phyloP scores from a whole-genome alignment of 345 rosid species.

The Eutrema japonicum region DNA sequence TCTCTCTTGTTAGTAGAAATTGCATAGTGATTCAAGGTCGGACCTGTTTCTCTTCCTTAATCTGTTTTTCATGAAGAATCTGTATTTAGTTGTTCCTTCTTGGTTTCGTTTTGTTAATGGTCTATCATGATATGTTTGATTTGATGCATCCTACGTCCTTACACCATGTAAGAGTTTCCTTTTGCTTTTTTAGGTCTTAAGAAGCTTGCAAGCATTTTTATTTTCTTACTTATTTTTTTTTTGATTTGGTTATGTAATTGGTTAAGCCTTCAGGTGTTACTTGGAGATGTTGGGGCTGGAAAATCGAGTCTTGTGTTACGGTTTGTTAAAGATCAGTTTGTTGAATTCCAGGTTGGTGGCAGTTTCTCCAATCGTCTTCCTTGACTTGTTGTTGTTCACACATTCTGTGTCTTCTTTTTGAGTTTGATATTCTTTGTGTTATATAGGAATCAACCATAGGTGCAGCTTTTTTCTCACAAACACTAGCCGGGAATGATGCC shows the following conservation, averaged over 20 bases:
- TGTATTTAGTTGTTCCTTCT: not conserved
- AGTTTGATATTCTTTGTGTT: constrained; percentile 24
- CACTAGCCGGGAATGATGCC: constrained; percentile 89
- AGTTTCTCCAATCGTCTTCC: not conserved
- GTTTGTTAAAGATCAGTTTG: constrained; percentile 87
- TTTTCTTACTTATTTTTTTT: constrained; percentile 14
- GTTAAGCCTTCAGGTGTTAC: constrained; percentile 70
- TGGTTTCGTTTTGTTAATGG: not conserved
- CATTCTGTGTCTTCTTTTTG: constrained; percentile 25
- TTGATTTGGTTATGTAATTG: constrained; percentile 25
- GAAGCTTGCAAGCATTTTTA: not conserved
- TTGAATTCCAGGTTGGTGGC: constrained; percentile 76
- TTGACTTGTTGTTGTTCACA: not conserved
- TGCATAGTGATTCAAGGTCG: not conserved
- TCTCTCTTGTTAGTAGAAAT: not conserved
- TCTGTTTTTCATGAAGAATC: not conserved
- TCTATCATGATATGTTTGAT: not conserved
- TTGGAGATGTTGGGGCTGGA: constrained; percentile 97
- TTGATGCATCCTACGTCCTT: not conserved
- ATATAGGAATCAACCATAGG: constrained; percentile 95
- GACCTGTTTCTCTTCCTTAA: not conserved
- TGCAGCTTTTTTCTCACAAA: constrained; percentile 96
- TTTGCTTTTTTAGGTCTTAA: not conserved
- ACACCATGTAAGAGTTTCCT: not conserved
- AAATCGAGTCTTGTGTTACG: constrained; percentile 93